Conservation (phyloP, 164 flowering plant species). For the Stephania japonica region DNA sequence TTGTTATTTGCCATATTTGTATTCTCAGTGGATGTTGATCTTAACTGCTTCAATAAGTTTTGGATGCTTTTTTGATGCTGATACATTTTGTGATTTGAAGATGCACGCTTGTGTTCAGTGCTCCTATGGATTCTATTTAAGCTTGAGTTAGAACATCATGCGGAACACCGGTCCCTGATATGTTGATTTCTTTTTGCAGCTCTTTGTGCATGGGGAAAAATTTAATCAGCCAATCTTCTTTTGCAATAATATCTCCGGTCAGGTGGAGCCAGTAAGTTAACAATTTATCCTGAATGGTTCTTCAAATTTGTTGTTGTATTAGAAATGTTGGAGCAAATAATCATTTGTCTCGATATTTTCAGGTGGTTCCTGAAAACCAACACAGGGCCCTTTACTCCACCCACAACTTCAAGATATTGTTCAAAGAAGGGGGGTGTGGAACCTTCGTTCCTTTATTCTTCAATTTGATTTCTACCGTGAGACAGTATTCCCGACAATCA, state of each 20-base stretch:
- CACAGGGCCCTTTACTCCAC: constrained; percentile 83
- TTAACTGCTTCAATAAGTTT: neutral
- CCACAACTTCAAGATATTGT: constrained; percentile 83
- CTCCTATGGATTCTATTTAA: neutral
- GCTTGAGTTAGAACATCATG: neutral
- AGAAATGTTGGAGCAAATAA: neutral
- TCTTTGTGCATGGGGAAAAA: constrained; percentile 68
- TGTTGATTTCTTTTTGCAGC: constrained; percentile 38
- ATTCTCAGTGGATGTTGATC: neutral
- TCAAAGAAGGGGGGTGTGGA: constrained; percentile 99
- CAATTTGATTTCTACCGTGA: constrained; percentile 67
- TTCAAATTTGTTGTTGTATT: neutral
- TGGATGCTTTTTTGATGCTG: neutral
- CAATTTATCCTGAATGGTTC: neutral
- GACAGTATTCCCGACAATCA: constrained; percentile 53
- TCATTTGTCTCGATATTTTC: constrained; percentile 7
- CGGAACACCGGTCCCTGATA: neutral
- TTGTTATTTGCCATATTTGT: neutral
- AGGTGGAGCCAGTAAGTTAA: constrained; percentile 88
- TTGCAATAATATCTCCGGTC: constrained; percentile 96
- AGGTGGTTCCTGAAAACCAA: constrained; percentile 86
- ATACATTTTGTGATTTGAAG: neutral
- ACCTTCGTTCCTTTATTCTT: constrained; percentile 88
- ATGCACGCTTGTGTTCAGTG: neutral
- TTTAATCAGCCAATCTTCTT: constrained; percentile 88